These are phyloP conservation scores for Diversispora eburnea DNA, from an alignment of 192 early-diverging fungal species.

Conservation along the genomic window DNA sequence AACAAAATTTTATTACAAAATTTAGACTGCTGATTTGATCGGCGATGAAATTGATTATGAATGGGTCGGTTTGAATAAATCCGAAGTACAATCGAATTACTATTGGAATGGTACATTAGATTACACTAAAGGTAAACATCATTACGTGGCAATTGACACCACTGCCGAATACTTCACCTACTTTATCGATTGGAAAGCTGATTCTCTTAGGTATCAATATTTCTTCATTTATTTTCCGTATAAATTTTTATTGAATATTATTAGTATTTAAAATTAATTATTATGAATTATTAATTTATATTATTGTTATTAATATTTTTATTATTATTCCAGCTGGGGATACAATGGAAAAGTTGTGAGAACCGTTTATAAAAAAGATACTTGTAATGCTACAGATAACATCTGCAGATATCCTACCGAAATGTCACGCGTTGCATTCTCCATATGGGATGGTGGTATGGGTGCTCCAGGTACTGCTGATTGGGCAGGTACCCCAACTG, in stretches of 20 bases:
- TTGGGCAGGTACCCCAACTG: slow-evolving; percentile 58
- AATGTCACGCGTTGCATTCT: slow-evolving; percentile 51
- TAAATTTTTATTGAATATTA: too few relatives aligned
- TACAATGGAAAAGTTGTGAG: slow-evolving; percentile 40
- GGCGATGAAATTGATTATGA: slow-evolving; percentile 71
- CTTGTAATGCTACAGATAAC: background rate
- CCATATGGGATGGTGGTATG: slow-evolving; percentile 65
- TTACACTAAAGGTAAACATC: slow-evolving; percentile 50
- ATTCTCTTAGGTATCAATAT: slow-evolving; percentile 14
- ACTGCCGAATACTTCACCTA: slow-evolving; percentile 47
- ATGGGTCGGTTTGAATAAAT: slow-evolving; percentile 50
- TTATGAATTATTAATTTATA: too few relatives aligned
- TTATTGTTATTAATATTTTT: too few relatives aligned
- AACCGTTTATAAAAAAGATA: slow-evolving; percentile 32
- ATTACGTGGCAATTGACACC: slow-evolving; percentile 37
- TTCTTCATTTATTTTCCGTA: too few relatives aligned
- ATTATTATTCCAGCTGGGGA: background rate
- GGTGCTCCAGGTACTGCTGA: slow-evolving; percentile 42
- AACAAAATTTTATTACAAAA: too few relatives aligned
- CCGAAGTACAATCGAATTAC: slow-evolving; percentile 59
- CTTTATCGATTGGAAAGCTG: slow-evolving; percentile 57
- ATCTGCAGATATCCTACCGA: slow-evolving; percentile 51
- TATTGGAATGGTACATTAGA: slow-evolving; percentile 55
- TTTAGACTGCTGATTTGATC: slow-evolving; percentile 36
- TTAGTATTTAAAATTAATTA: too few relatives aligned